Evolutionary conservation across 306 rosid genomes (phyloP).

Genomic region (Prunus mira): DNA sequence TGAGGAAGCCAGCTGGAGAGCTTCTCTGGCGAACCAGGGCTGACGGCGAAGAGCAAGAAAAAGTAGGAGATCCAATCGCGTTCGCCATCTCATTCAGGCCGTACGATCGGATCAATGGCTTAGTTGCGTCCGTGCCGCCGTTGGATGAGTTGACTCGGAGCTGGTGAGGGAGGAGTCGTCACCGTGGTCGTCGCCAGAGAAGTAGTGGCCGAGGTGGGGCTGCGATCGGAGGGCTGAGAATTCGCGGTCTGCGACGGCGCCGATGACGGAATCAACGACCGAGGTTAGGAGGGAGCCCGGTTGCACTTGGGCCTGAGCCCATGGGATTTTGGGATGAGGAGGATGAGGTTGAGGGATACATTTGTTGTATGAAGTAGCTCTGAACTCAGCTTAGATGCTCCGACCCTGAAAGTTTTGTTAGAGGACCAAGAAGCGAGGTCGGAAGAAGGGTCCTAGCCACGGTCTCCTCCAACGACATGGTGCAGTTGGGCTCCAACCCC

Average conservation of each 20-base stretch:
- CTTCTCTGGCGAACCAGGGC: constrained; percentile 81
- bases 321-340: constrained; percentile 39
- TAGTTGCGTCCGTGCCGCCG: neutral
- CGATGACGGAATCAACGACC: constrained; percentile 65
- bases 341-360: constrained; percentile 51
- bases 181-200: constrained; percentile 25
- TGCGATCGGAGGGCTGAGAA: constrained; percentile 31
- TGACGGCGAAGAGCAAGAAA: constrained; percentile 32
- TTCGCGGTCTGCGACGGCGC: constrained; percentile 31
- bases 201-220: constrained; percentile 27
- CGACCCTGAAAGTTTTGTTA: too few relatives aligned
- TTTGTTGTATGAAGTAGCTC: neutral
- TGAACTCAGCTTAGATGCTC: neutral
- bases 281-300: constrained; percentile 56
- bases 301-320: constrained; percentile 22
- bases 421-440: too few relatives aligned
- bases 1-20: constrained; percentile 84
- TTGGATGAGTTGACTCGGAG: constrained; percentile 38
- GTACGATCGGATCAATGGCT: constrained; percentile 37
- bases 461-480: too few relatives aligned
- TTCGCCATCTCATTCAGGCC: constrained; percentile 31
- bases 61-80: constrained; percentile 33
- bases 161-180: constrained; percentile 38
- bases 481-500: too few relatives aligned
- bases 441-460: too few relatives aligned